Evolutionary conservation across 805 yeast species (phyloP), one percentile per base, ranked within the genome.

Genomic region (Ogataea pignaliae): DNA sequence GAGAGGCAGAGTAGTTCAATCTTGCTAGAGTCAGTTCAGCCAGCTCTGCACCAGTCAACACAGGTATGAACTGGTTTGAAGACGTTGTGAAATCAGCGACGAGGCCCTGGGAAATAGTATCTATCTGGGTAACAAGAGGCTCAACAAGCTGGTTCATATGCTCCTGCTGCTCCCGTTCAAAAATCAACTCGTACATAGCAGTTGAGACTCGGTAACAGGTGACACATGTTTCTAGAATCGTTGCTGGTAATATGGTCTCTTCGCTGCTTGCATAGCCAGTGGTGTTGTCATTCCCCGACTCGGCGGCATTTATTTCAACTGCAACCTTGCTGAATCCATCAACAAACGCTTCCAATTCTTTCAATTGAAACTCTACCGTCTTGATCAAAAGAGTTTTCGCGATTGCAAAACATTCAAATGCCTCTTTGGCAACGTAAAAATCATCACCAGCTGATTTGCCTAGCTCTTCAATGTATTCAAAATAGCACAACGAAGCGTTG

Each of bases 401-500:
- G 13, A 52, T 45, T 10, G 26, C 28, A 10, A 55, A 56, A n/a
- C 55, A 45, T 1, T 48, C 45, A 11, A 60, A 16, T 3, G 63
- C 41, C 29, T 57, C 51, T 3, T 42, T 43, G 10, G 39, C 34
- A 10, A 30, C 29, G 10, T 47, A 39, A 10, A 44, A 50, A 7
- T 51, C 33, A 7, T 48, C 52, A 10, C 45, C 52, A 4, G 50
- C 34, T 5, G 50, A 51, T 11, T 61, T 64, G 4, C 54, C 56
- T 12, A 52, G 28, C n/a, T 52, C 60, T 42, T 77, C 82, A 33
- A 76, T 57, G 10, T 65, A 64, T 48, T 76, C 80, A 29, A 70
- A 68, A 49, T 73, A 73, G 8, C 71, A 76, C 36, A 76, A 53
- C 0, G 71, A 76, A 10, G 71, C 58, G 48, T 77, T 78, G 56